A percentile compares a stretch with the other conserved stretches of the same genome.
Evolutionary conservation across 768 basidiomycete species (phyloP).

Genomic region (Leucosporidium scottii): DNA sequence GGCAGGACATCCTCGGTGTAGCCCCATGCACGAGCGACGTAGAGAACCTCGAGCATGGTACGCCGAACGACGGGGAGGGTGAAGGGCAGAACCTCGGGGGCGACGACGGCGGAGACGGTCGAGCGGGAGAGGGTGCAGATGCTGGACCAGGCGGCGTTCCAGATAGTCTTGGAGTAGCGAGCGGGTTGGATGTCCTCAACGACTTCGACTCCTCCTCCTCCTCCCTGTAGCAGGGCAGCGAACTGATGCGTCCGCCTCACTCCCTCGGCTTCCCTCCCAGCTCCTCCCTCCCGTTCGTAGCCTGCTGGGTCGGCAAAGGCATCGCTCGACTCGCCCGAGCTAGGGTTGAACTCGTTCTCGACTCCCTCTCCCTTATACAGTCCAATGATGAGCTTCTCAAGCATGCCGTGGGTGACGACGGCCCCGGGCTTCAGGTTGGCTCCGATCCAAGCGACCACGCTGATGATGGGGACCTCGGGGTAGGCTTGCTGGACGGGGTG

Average conservation of each 20-base stretch:
- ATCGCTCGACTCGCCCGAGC: not conserved
- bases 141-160: constrained; percentile 3
- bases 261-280: constrained; percentile 17
- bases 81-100: constrained; percentile 19
- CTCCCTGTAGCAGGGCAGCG: constrained; percentile 19
- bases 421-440: constrained; percentile 21
- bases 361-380: constrained; percentile 28
- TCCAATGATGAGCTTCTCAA: constrained; percentile 30
- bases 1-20: constrained; percentile 24
- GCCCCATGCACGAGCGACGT: constrained; percentile 26
- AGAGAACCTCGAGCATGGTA: constrained; percentile 27
- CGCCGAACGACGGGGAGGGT: constrained; percentile 25
- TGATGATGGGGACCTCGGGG: constrained; percentile 25
- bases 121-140: constrained; percentile 26
- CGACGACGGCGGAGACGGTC: constrained; percentile 15
- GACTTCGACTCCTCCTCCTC: constrained; percentile 17
- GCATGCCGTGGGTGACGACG: constrained; percentile 20
- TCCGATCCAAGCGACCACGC: constrained; percentile 26
- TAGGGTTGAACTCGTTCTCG: not conserved
- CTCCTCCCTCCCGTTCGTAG: constrained; percentile 4
- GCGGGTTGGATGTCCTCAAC: constrained; percentile 18
- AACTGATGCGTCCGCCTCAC: constrained; percentile 9
- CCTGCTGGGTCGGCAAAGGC: constrained; percentile 22
- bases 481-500: constrained; percentile 19
- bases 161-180: constrained; percentile 18